These are phyloP conservation scores for Aspergillus ellipticus DNA, from an alignment of 495 filamentous ascomycete species.

Conservation along the genomic window DNA sequence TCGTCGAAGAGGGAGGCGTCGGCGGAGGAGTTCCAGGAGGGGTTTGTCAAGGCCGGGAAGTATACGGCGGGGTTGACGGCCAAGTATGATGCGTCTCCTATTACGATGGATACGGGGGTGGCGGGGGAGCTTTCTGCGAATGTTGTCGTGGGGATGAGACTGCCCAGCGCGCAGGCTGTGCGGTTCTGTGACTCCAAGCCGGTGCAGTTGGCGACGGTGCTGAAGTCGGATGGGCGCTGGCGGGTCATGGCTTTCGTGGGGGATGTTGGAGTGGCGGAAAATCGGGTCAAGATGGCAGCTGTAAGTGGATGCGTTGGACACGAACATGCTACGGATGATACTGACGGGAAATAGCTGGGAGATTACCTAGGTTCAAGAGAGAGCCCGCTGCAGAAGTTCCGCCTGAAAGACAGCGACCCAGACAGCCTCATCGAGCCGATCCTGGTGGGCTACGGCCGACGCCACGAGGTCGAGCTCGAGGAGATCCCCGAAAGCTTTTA, in stretches of 20 bases:
- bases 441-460: slow-evolving; percentile 51
- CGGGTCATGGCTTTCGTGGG: slow-evolving; percentile 54
- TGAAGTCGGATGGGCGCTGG: slow-evolving; percentile 59
- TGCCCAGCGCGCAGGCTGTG: slow-evolving; percentile 58
- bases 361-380: slow-evolving; percentile 33
- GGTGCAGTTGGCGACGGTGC: slow-evolving; percentile 44
- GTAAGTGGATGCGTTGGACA: slow-evolving; percentile 28
- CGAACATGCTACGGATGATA: slow-evolving; percentile 4
- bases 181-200: slow-evolving; percentile 57
- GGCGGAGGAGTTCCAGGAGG: slow-evolving; percentile 48
- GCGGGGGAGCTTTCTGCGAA: slow-evolving; percentile 39
- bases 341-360: slow-evolving; percentile 28
- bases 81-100: slow-evolving; percentile 50
- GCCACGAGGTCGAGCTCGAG: slow-evolving; percentile 53
- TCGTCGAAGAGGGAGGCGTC: slow-evolving; percentile 38
- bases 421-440: slow-evolving; percentile 61
- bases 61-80: slow-evolving; percentile 64
- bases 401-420: slow-evolving; percentile 36
- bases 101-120: slow-evolving; percentile 33
- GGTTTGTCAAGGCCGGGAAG: slow-evolving; percentile 56
- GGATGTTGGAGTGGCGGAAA: slow-evolving; percentile 44
- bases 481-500: slow-evolving; percentile 58
- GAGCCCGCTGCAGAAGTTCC: slow-evolving; percentile 42
- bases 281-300: slow-evolving; percentile 33
- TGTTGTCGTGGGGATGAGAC: slow-evolving; percentile 51